phyloP scores from a whole-genome alignment of 2,329 filamentous ascomycete species.

The Microsporum audouinii region DNA sequence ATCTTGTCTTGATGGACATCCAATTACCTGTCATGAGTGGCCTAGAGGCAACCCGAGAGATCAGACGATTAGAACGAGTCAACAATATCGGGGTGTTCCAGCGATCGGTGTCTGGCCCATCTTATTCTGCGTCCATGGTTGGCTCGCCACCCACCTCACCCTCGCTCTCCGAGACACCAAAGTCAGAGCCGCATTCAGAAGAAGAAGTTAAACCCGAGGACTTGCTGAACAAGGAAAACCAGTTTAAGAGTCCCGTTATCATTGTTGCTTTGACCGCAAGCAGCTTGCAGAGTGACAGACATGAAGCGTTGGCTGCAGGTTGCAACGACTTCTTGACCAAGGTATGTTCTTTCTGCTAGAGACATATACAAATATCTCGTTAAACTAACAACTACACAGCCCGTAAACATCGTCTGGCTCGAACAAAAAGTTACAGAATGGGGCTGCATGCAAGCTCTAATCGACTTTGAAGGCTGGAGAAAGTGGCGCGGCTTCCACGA shows the following conservation, averaged over 20 bases:
- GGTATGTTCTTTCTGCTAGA: conserved; percentile 42
- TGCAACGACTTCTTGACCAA: conserved; percentile 98
- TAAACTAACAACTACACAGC: conserved; percentile 42
- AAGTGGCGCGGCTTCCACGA: conserved; percentile 78
- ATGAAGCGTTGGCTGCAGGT: conserved; percentile 85
- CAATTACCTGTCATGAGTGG: conserved; percentile 95
- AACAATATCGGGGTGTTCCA: conserved; percentile 90
- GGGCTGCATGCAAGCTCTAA: conserved; percentile 98
- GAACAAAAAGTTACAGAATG: conserved; percentile 98
- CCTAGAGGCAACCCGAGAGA: conserved; percentile 88
- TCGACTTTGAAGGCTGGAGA: conserved; percentile 96
- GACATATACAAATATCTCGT: conserved; percentile 6
- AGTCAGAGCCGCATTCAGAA: conserved; percentile 1
- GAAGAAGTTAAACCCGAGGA: conserved; percentile 27
- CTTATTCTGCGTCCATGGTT: conserved; percentile 30
- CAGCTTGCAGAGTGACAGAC: conserved; percentile 85
- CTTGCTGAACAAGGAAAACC: conserved; percentile 27
- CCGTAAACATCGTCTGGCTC: conserved; percentile 94
- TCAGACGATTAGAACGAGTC: conserved; percentile 73
- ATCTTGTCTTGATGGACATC: conserved; percentile 96
- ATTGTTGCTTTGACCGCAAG: conserved; percentile 94
- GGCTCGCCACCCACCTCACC: neutral
- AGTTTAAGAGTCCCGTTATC: conserved; percentile 95
- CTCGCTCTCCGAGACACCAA: neutral
- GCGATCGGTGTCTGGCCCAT: conserved; percentile 48